Evolutionary conservation across 768 basidiomycete species (phyloP), one percentile per base, ranked within the genome.

Genomic region (Amanita rimosa): DNA sequence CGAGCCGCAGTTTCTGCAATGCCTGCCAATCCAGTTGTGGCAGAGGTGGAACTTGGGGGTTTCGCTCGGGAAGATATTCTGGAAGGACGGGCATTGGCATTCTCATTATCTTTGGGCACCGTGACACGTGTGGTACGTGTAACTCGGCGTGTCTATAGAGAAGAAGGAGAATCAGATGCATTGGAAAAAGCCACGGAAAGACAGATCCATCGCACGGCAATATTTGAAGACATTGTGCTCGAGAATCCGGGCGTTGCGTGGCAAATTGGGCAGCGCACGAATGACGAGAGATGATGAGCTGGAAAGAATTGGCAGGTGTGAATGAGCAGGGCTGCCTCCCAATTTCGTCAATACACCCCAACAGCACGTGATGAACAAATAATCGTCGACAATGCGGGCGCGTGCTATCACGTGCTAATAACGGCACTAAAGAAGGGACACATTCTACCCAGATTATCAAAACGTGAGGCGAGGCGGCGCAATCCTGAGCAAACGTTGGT

Each of bases 71-170:
- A 75, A 40, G 71, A 67, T 43, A 77, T 67, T 63, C 78, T 70
- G 50, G 75, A 71, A 37, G 76, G 75, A 54, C 81, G 78, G 54
- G 78, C 79, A 57, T 78, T 79, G 52, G 78, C 79, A 62, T 86
- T 88, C 74, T 88, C 85, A 62, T 73, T 78, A 63, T 83, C 82
- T 65, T 81, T 84, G 58, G 67, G 62, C 29, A 74, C 70, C 51
- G 73, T 64, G 44, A 67, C 63, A 48, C 69, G 60, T 45, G 67
- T 67, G 52, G 67, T 63, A 65, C 82, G 75, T 53, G 79, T 77
- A 55, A 77, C 71, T 68, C 86, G 82, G 59, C 86, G 82, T 58
- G 80, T 80, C 85, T 87, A 56, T 7, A 31, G 11, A 27, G 13
- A 16, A 34, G 7, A 16, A 34, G 7, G 43, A 52, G 37, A 40